Conservation (phyloP, 148 eudicot species). For the Heliamphora exappendiculata region DNA sequence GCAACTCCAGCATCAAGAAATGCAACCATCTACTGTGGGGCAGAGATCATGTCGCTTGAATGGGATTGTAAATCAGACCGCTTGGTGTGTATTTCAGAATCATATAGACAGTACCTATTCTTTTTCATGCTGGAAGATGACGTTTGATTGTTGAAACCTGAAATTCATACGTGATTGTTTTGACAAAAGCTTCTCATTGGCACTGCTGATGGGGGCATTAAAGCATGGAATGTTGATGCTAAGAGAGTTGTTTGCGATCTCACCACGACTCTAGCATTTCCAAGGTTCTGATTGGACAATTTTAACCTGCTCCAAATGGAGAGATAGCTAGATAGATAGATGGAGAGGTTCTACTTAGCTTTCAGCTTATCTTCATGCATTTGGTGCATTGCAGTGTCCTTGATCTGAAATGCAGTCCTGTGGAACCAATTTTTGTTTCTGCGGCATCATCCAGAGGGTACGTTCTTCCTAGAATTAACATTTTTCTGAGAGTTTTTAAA, state of each 20-base stretch:
- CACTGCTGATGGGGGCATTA: conserved; percentile 93
- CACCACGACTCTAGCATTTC: conserved; percentile 57
- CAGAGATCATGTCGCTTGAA: conserved; percentile 92
- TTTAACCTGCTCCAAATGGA: neutral
- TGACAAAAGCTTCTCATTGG: conserved; percentile 90
- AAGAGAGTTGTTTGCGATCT: conserved; percentile 98
- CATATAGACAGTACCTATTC: neutral
- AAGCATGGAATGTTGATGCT: conserved; percentile 99
- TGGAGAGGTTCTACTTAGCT: neutral
- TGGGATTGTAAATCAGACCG: conserved; percentile 99
- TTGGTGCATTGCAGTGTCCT: conserved; percentile 53
- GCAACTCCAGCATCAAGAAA: conserved; percentile 76
- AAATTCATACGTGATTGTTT: conserved; percentile 12
- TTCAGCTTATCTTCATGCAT: conserved; percentile 18
- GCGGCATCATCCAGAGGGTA: conserved; percentile 97
- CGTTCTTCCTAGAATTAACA: conserved; percentile 1
- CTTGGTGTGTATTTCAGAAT: conserved; percentile 42
- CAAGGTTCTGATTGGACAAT: conserved; percentile 41
- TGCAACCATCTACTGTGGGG: conserved; percentile 96
- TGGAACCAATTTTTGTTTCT: conserved; percentile 93
- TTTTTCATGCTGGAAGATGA: conserved; percentile 6
- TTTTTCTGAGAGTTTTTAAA: neutral
- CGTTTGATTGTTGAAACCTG: conserved; percentile 9
- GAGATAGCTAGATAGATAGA: too few species aligned
- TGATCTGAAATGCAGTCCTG: conserved; percentile 96